Evolutionary conservation across 495 filamentous ascomycete species (phyloP).

Genomic region (Aspergillus homomorphus): DNA sequence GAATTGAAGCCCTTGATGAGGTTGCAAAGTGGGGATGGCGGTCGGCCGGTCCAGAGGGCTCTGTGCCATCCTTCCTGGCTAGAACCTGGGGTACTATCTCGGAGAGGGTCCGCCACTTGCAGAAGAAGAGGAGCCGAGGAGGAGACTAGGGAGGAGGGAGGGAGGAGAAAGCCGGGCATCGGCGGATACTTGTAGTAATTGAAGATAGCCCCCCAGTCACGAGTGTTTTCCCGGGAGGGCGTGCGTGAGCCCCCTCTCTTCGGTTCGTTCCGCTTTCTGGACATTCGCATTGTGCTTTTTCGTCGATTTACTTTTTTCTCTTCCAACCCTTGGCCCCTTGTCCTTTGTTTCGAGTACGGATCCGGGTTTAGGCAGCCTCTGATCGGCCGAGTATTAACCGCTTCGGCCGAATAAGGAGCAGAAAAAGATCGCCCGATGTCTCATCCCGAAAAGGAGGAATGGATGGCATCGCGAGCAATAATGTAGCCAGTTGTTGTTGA

Average conservation of each 20-base stretch:
- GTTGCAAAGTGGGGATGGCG: not conserved
- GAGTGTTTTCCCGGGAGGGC: not conserved
- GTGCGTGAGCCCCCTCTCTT: not conserved
- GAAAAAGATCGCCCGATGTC: not conserved
- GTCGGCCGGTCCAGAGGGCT: no score
- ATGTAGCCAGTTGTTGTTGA: not conserved
- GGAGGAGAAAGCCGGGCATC: not conserved
- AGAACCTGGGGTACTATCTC: not conserved
- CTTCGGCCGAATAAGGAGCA: conserved; percentile 9
- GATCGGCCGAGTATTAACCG: conserved; percentile 8
- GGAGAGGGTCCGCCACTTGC: not conserved
- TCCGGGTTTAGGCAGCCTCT: not conserved
- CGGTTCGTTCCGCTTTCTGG: not conserved
- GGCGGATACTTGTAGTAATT: not conserved
- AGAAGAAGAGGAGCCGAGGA: not conserved
- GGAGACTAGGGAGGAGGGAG: not conserved
- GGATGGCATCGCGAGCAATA: not conserved
- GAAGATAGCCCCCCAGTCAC: not conserved
- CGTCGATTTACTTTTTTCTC: not conserved
- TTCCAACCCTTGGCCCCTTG: not conserved
- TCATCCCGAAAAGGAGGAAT: not conserved
- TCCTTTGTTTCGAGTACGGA: not conserved
- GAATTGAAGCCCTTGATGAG: not conserved
- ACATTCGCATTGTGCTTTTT: not conserved
- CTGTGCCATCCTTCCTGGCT: not conserved